Evolutionary conservation across 1,139 yeast genomes (phyloP).

Genomic region (Hyphopichia buzzinii): DNA sequence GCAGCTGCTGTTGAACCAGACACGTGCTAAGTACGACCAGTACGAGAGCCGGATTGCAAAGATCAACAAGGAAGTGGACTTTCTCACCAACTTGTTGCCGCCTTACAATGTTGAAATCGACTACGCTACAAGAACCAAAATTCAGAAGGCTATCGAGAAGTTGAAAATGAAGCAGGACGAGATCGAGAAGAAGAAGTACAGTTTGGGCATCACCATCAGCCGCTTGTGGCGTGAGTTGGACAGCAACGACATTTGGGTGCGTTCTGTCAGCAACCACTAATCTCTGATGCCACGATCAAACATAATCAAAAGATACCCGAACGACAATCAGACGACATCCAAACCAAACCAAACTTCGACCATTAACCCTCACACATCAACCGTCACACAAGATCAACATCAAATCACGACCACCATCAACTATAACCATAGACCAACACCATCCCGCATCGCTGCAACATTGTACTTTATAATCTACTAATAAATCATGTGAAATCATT

Average conservation of each 20-base stretch:
- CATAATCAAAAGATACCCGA: too few species aligned
- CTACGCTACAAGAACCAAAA: constrained; percentile 42
- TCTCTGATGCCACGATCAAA: too few species aligned
- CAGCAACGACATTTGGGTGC: constrained; percentile 43
- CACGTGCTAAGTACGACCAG: constrained; percentile 38
- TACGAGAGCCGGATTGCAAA: constrained; percentile 32
- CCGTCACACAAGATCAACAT: too few species aligned
- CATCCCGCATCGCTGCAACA: too few species aligned
- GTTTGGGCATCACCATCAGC: constrained; percentile 43
- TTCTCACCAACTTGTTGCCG: constrained; percentile 40
- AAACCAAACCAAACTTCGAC: too few species aligned
- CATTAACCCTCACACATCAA: too few species aligned
- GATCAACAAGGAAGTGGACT: constrained; percentile 42
- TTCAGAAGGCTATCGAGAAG: constrained; percentile 43
- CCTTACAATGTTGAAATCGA: constrained; percentile 48
- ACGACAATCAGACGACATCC: too few species aligned
- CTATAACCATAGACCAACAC: too few species aligned
- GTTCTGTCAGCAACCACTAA: constrained; percentile 14
- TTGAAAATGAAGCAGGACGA: constrained; percentile 42
- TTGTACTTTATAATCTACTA: too few species aligned
- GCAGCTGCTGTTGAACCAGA: constrained; percentile 7
- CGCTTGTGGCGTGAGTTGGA: constrained; percentile 45
- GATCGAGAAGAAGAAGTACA: constrained; percentile 42
- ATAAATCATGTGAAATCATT: too few species aligned
- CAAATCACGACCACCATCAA: too few species aligned